Evolutionary conservation across 305 asterid genomes (phyloP).

Genomic region (Stenogyne calaminthoides): DNA sequence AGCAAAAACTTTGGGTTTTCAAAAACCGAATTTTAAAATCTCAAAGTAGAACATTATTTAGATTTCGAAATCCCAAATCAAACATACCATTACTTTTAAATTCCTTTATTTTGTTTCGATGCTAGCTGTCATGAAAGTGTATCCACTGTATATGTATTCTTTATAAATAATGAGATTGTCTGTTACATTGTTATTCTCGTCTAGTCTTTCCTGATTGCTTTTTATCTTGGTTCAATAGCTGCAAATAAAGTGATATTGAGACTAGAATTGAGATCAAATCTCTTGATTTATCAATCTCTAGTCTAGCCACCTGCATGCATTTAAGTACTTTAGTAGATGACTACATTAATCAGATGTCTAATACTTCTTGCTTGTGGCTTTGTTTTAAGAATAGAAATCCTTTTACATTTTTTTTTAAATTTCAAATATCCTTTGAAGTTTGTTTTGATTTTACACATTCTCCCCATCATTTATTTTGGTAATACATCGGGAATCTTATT

Average conservation of each 20-base stretch:
- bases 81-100: neutral
- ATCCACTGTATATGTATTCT: neutral
- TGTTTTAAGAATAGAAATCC: neutral
- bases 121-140: neutral
- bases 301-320: neutral
- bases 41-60: too few species aligned
- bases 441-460: neutral
- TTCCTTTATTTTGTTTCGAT: conserved; percentile 5
- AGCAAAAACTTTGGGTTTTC: too few species aligned
- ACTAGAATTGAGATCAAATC: neutral
- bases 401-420: neutral
- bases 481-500: neutral
- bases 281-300: neutral
- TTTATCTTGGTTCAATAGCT: neutral
- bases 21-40: too few species aligned
- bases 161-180: neutral
- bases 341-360: neutral
- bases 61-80: too few species aligned
- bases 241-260: neutral
- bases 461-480: neutral
- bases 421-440: neutral
- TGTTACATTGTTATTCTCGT: neutral
- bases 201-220: neutral
- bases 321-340: neutral
- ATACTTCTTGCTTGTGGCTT: neutral